Evolutionary conservation across 2,329 filamentous ascomycete genomes (phyloP).

Genomic region (Exophiala lecanii-corni): DNA sequence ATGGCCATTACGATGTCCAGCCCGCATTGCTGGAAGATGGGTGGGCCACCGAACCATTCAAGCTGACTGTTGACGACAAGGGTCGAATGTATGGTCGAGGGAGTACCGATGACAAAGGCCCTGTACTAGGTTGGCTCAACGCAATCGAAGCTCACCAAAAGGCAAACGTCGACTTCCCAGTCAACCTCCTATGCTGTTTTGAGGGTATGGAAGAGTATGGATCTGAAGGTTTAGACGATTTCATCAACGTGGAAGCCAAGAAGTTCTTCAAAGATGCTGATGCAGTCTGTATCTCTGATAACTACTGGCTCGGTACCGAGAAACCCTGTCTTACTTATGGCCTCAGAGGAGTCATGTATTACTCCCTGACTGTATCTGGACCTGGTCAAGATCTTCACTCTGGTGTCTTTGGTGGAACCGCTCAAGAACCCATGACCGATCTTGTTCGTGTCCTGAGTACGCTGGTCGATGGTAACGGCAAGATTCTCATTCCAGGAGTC

Average conservation of each 20-base stretch:
- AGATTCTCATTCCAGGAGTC: slow-evolving; percentile 90
- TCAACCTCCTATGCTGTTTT: slow-evolving; percentile 98
- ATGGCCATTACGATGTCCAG: slow-evolving; percentile 98
- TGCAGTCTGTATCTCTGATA: slow-evolving; percentile 96
- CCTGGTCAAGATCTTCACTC: slow-evolving; percentile 93
- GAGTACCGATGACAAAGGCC: slow-evolving; percentile 95
- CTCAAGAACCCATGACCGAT: slow-evolving; percentile 98
- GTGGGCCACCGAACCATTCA: slow-evolving; percentile 93
- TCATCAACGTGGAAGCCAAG: slow-evolving; percentile 86
- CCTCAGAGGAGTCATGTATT: slow-evolving; percentile 96
- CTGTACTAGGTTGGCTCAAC: slow-evolving; percentile 94
- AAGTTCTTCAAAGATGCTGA: slow-evolving; percentile 94
- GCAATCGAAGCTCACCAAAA: slow-evolving; percentile 97
- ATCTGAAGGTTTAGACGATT: slow-evolving; percentile 90
- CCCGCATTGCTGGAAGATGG: slow-evolving; percentile 89
- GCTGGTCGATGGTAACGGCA: slow-evolving; percentile 83
- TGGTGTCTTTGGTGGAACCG: slow-evolving; percentile 92
- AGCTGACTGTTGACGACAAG: slow-evolving; percentile 79
- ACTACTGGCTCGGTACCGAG: slow-evolving; percentile 99
- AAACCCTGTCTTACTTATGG: slow-evolving; percentile 98
- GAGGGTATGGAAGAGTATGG: slow-evolving; percentile 99
- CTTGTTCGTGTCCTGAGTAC: slow-evolving; percentile 75
- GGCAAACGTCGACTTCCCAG: slow-evolving; percentile 87
- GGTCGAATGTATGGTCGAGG: slow-evolving; percentile 95
- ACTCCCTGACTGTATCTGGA: slow-evolving; percentile 83